A percentile compares a stretch with the other conserved stretches of the same genome.
phyloP scores from a whole-genome alignment of 257 asterid species.

The Rehmannia glutinosa region DNA sequence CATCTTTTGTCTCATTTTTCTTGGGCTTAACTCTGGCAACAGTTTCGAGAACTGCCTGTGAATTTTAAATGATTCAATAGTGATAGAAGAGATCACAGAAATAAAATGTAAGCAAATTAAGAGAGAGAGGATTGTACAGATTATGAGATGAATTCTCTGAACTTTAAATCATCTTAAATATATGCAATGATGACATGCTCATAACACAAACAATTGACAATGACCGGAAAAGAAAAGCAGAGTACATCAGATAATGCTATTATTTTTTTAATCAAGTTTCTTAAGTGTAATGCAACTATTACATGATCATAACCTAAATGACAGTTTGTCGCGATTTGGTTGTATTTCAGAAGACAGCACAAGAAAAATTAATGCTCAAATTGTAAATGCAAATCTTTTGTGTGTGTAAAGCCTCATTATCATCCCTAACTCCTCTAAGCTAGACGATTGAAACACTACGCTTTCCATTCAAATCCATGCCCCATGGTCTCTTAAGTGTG shows the following conservation, averaged over 20 bases:
- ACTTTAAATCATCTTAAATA: neutral
- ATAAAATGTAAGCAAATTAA: neutral
- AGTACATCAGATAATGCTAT: conserved; percentile 5
- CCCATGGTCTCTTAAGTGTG: neutral
- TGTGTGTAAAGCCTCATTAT: neutral
- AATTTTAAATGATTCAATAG: conserved; percentile 25
- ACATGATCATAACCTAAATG: conserved; percentile 8
- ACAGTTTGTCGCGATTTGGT: neutral
- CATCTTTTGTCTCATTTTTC: conserved; percentile 76
- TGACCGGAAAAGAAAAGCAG: neutral
- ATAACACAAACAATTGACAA: neutral
- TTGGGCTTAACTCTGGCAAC: conserved; percentile 84
- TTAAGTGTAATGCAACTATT: neutral
- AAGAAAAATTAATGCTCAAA: neutral
- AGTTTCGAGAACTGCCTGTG: conserved; percentile 83
- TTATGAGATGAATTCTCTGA: neutral
- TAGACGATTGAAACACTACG: conserved; percentile 4
- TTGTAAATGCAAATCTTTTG: neutral
- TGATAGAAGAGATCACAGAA: conserved; percentile 6
- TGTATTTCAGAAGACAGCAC: conserved; percentile 9
- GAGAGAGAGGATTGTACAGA: neutral
- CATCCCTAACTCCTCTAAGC: conserved; percentile 14
- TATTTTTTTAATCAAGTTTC: neutral
- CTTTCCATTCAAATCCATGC: neutral
- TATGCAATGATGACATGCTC: neutral